Base-by-base conservation (phyloP, 345 rosid species). In the Brassica nigra region DNA sequence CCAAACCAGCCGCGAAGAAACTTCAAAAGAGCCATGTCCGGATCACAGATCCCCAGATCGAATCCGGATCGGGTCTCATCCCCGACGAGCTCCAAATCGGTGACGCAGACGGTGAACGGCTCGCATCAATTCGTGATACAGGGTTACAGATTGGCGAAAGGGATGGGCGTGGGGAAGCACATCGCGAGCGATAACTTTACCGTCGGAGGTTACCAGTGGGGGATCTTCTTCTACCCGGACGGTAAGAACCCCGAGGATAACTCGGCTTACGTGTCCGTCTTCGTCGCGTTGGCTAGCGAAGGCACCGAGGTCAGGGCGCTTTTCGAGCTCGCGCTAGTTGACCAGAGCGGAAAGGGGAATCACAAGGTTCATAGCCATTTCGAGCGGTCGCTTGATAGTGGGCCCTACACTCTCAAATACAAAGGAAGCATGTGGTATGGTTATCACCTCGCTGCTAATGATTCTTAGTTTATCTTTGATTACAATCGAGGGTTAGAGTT, bases 131-230 rank as follows among this genome's bases (percentile, higher is more conserved):
- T 95, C 79, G 85, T 86, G 74, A 92, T 95, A 74, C 90, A 86
- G 79, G 93, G 97, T 1, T 95, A 92, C 76, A 93, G 92, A 0
- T 77, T 93, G 80, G 92, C 98, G 15, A 92, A 90, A 62, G 98
- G 97, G 29, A 86, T 87, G 95, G 99, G 97, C 0, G 58, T 90
- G 0, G 98, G 99, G n/a, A 92, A 91, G 69, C 90, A 89, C 85
- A 86, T 96, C 67, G 61, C 92, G 54, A 93, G 98, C 83, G 97
- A 92, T 37, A 73, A 87, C 16, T 93, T 96, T 80, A 74, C 93
- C n/a, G 95, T 92, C 6, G 99, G 97, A 8, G 99, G 99, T 1
- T 93, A 86, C 62, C 90, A 93, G 65, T 96, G 99, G 99, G 98
- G 92, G 75, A 83, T 96, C 79, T 93, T 89, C 84, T 96, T 96